Evolutionary conservation across 1,284 basidiomycete genomes (phyloP).

Genomic region (Schizophyllum amplum): DNA sequence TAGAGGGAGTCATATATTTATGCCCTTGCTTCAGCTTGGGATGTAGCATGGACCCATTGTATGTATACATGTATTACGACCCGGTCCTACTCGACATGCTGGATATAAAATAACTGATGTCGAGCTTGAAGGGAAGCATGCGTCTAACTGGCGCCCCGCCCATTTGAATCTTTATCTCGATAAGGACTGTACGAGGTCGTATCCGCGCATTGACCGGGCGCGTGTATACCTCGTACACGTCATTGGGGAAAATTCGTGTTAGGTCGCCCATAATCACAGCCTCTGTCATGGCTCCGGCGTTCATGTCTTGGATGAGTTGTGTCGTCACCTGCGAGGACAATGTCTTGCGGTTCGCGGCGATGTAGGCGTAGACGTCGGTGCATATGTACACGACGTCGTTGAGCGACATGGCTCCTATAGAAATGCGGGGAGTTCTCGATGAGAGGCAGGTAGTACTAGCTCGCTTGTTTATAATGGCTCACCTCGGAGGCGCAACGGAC

Average conservation of each 20-base stretch:
- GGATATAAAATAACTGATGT: too few species aligned
- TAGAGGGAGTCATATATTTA: too few species aligned
- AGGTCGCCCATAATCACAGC: neutral
- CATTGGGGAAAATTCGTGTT: neutral
- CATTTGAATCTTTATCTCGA: neutral
- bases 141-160: neutral
- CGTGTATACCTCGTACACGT: neutral
- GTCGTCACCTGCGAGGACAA: neutral
- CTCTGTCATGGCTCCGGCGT: neutral
- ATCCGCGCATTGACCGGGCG: neutral
- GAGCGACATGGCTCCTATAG: neutral
- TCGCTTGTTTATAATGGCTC: neutral
- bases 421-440: too few species aligned
- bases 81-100: too few species aligned
- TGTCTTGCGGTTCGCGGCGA: neutral
- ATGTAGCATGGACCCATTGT: too few species aligned
- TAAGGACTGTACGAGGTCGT: neutral
- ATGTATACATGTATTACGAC: too few species aligned
- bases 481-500: neutral
- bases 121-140: too few species aligned
- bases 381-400: neutral
- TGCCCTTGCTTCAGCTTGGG: too few species aligned
- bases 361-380: neutral
- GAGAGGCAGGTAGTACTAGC: too few species aligned
- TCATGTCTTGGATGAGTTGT: neutral